Conservation (phyloP, 805 yeast species). For the Lipomyces starkeyi region DNA sequence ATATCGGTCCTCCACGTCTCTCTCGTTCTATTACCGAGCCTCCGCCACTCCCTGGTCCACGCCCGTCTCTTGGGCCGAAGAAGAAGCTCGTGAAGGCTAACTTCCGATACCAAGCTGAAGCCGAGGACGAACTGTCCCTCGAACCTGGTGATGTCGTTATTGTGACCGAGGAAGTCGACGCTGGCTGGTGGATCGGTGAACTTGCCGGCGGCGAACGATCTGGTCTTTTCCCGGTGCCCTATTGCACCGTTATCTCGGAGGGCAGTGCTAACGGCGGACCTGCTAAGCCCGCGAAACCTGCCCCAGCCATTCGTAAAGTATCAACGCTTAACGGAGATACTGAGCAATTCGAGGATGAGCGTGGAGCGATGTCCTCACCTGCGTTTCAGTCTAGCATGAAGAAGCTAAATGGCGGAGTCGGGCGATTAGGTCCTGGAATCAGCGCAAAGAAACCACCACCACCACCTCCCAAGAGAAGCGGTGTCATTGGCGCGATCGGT, state of each 20-base stretch:
- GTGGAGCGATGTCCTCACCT: constrained; percentile 22
- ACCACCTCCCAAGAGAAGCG: constrained; percentile 37
- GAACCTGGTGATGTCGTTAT: constrained; percentile 37
- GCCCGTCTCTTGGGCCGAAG: constrained; percentile 27
- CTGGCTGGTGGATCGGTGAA: constrained; percentile 41
- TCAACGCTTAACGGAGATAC: constrained; percentile 18
- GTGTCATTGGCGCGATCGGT: constrained; percentile 32
- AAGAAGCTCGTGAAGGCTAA: constrained; percentile 36
- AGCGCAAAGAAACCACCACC: constrained; percentile 35
- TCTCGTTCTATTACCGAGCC: constrained; percentile 34
- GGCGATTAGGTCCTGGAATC: constrained; percentile 19
- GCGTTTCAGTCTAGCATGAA: constrained; percentile 37
- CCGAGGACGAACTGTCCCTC: constrained; percentile 37
- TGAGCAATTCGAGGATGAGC: constrained; percentile 10
- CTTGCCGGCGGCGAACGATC: constrained; percentile 25
- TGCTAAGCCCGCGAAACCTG: constrained; percentile 28
- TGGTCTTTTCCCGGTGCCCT: constrained; percentile 40
- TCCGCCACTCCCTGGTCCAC: constrained; percentile 33
- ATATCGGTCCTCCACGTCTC: constrained; percentile 31
- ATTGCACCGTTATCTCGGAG: constrained; percentile 38
- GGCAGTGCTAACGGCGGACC: constrained; percentile 19
- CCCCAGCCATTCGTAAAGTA: constrained; percentile 12
- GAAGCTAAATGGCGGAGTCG: constrained; percentile 20
- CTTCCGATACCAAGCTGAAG: constrained; percentile 37
- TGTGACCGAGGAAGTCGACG: constrained; percentile 37